A percentile compares a stretch with the other conserved stretches of the same genome.
These are phyloP conservation scores for Novymonas esmeraldas DNA, from an alignment of 208 protist species.

Conservation along the genomic window DNA sequence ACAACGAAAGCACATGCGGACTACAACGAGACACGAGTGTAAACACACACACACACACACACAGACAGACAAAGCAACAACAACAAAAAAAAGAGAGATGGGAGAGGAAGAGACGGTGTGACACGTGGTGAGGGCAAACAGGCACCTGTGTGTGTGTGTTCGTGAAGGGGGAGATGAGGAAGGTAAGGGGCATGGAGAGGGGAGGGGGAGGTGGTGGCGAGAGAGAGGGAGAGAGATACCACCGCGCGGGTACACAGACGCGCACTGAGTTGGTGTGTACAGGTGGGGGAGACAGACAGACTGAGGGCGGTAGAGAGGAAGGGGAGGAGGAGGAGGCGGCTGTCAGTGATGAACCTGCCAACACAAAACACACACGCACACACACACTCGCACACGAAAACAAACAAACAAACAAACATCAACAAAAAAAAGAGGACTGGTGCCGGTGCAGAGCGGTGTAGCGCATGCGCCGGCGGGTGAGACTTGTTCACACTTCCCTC, in stretches of 20 bases:
- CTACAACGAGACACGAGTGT: neutral
- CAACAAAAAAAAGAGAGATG: too few species aligned
- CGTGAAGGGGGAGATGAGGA: neutral
- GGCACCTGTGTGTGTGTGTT: too few species aligned
- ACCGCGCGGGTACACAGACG: too few species aligned
- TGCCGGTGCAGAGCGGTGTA: too few species aligned
- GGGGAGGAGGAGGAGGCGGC: neutral
- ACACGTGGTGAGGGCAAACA: neutral
- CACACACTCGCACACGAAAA: neutral
- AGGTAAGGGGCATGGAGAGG: neutral
- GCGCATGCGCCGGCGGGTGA: neutral
- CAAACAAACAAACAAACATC: constrained; percentile 1
- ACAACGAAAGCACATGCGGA: neutral
- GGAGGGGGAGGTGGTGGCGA: too few species aligned
- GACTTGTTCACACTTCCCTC: too few species aligned
- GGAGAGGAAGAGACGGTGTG: too few species aligned
- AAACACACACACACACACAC: neutral
- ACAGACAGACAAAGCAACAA: neutral
- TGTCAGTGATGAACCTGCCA: neutral
- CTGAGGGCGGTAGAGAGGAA: neutral
- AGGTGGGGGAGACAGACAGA: neutral
- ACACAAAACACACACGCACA: neutral
- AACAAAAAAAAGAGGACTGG: neutral
- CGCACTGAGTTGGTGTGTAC: too few species aligned
- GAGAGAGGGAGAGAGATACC: too few species aligned